Percentiles rank a stretch among this genome's conserved stretches.
These are phyloP conservation scores for Pseudoturritis turrita DNA, from an alignment of 345 rosid genomes.

Conservation along the genomic window DNA sequence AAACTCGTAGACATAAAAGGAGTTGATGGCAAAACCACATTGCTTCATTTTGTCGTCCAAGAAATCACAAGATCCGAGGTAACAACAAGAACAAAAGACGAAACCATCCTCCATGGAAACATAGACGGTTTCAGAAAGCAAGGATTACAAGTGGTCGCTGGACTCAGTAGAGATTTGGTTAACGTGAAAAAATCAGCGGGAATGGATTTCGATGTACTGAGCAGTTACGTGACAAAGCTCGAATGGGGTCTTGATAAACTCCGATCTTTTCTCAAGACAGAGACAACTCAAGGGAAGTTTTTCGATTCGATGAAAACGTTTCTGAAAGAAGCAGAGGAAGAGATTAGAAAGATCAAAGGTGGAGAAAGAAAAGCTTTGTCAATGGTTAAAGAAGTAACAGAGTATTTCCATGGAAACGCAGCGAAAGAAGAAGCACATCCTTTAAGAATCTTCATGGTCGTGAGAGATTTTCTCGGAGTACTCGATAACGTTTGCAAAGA, in stretches of 20 bases:
- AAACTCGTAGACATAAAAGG: conserved; percentile 98
- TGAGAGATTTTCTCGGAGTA: conserved; percentile 73
- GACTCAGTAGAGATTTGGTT: conserved; percentile 75
- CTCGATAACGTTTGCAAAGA: conserved; percentile 95
- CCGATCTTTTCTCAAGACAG: conserved; percentile 55
- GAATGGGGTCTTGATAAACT: conserved; percentile 82
- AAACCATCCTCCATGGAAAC: conserved; percentile 39
- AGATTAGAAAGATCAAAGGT: conserved; percentile 55
- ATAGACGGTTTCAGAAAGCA: conserved; percentile 77
- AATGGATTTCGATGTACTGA: conserved; percentile 91
- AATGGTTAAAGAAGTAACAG: conserved; percentile 89
- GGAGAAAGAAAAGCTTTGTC: conserved; percentile 69
- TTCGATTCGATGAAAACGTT: conserved; percentile 65
- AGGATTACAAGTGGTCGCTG: conserved; percentile 86
- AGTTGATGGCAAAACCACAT: conserved; percentile 92
- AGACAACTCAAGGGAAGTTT: conserved; percentile 60
- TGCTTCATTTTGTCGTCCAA: conserved; percentile 97
- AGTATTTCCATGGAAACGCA: conserved; percentile 82
- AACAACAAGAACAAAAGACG: conserved; percentile 25
- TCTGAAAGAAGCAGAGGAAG: conserved; percentile 79
- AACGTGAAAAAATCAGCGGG: conserved; percentile 93
- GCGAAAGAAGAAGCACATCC: conserved; percentile 91
- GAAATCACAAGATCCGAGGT: conserved; percentile 87
- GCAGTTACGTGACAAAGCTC: conserved; percentile 81
- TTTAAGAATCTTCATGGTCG: conserved; percentile 75